phyloP scores from a whole-genome alignment of 148 eudicot genomes.

The Arbutus unedo region DNA sequence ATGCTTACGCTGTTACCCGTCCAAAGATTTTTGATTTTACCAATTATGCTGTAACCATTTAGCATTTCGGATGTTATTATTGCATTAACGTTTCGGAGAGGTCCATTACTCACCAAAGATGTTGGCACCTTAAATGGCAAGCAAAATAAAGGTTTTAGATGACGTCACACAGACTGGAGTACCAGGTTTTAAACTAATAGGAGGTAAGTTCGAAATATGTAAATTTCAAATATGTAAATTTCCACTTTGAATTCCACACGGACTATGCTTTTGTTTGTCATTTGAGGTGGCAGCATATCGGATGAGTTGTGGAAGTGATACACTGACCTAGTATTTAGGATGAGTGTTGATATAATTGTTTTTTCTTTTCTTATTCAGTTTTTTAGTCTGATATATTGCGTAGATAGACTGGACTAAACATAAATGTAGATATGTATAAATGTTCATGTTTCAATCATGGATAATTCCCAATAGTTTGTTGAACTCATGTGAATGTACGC shows the following conservation, averaged over 20 bases:
- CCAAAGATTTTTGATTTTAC: neutral
- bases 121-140: neutral
- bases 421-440: neutral
- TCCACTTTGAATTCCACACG: neutral
- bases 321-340: neutral
- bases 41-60: neutral
- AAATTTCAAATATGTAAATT: too few relatives aligned
- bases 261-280: neutral
- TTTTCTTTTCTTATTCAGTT: neutral
- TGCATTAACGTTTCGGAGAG: neutral
- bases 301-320: neutral
- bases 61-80: neutral
- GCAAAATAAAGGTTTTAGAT: neutral
- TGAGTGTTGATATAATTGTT: neutral
- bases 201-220: neutral
- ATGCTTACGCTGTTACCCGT: neutral
- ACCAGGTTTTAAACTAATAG: neutral
- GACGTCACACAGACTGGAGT: neutral
- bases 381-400: neutral
- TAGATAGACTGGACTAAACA: neutral
- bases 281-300: neutral
- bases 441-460: neutral
- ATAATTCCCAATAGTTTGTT: neutral
- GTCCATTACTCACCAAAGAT: neutral
- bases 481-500: neutral